These are phyloP conservation scores for Rhexocercosporidium sp. DNA, from an alignment of 2,329 filamentous ascomycete genomes.

Conservation along the genomic window DNA sequence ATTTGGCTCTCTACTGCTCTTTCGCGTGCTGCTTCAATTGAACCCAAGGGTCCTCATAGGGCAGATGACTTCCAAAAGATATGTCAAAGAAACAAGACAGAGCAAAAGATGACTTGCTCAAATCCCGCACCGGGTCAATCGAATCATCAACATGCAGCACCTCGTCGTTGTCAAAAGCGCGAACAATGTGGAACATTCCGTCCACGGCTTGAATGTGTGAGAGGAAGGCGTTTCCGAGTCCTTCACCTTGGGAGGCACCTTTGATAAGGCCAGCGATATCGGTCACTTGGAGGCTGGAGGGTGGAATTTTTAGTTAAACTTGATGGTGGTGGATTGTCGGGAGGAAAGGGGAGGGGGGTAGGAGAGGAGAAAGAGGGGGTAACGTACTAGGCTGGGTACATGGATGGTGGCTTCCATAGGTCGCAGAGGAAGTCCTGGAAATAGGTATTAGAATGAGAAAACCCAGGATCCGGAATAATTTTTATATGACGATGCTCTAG, in stretches of 20 bases:
- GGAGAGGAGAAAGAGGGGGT: neutral
- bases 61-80: too few relatives aligned
- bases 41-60: neutral
- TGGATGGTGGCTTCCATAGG: constrained; percentile 52
- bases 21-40: neutral
- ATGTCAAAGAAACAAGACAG: neutral
- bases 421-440: constrained; percentile 50
- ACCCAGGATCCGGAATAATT: neutral
- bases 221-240: constrained; percentile 52
- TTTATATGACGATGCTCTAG: neutral
- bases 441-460: neutral
- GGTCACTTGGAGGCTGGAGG: constrained; percentile 48
- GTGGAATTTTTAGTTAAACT: constrained; percentile 21
- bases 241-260: constrained; percentile 51
- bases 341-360: neutral
- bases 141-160: constrained; percentile 54
- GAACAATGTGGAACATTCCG: constrained; percentile 52
- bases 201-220: constrained; percentile 54
- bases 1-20: neutral
- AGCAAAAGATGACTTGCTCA: constrained; percentile 42
- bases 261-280: constrained; percentile 53
- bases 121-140: constrained; percentile 51
- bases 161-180: constrained; percentile 52
- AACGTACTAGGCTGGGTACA: constrained; percentile 46
- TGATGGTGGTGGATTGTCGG: neutral